Base-by-base conservation (phyloP, 2,329 filamentous ascomycete genomes). In the Exophiala xenobiotica region DNA sequence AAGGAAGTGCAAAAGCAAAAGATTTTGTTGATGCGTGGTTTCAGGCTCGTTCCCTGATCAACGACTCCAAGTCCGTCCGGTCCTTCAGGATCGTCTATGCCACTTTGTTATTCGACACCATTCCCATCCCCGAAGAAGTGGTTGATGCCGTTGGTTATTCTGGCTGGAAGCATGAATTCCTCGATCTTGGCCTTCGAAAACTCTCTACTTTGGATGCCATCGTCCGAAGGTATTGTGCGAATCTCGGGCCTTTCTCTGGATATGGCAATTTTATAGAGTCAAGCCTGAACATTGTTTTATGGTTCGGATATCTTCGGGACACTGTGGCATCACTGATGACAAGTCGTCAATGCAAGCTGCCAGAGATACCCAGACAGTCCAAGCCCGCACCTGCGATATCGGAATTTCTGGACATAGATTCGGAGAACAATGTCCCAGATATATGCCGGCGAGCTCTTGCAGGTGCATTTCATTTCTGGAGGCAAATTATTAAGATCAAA, bases 231-330 rank as follows among this genome's bases (percentile, higher is more conserved):
- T 61, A 63, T 22, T 59, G 58, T 19, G 23, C 20, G 6, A 58
- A 55, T 5, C 26, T 64, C 6, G 61, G 61, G 0, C 48, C 57
- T 7, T 52, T 47, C 4, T 64, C 61, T 2, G 42, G 35, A 20
- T 63, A 64, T 35, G 42, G 43, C 6, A 31, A 35, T 14, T 51
- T 63, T 9, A 40, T 55, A n/a, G 57, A 63, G 7, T 47, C 60
- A 16, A 59, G 61, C 12, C 40, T 63, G 20, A 56, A 40, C 19
- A 33, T 63, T 23, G 26, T 61, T 14, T 57, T 57, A 4, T 63
- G 61, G 62, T 54, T 59, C 45, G 59, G 43, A 1, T 63, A 63
- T 45, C 55, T 64, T 23, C 62, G 62, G 12, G 61, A 63, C 27
- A 61, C 57, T 7, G 62, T 61, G 8, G 62, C 60, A 23, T 57